Evolutionary conservation across 345 rosid genomes (phyloP).

Genomic region (Schrenkiella parvula): DNA sequence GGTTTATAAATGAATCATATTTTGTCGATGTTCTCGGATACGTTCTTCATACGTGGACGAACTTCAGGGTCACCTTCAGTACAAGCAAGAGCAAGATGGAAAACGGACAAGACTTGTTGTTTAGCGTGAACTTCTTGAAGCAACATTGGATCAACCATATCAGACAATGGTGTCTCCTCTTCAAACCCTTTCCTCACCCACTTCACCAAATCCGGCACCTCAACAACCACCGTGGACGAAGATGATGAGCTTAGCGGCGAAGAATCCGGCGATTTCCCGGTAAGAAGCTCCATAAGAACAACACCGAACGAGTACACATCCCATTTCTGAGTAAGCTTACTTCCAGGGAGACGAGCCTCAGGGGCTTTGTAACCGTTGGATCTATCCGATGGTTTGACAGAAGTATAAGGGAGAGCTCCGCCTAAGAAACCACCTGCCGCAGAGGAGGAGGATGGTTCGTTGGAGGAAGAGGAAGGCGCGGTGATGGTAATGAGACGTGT

Average conservation of each 20-base stretch:
- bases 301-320: slow-evolving; percentile 87
- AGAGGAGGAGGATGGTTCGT: slow-evolving; percentile 26
- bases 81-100: slow-evolving; percentile 87
- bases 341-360: slow-evolving; percentile 64
- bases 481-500: slow-evolving; percentile 73
- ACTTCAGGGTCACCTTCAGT: slow-evolving; percentile 80
- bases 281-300: slow-evolving; percentile 72
- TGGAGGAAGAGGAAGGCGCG: slow-evolving; percentile 38
- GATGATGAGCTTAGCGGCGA: slow-evolving; percentile 61
- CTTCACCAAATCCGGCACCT: slow-evolving; percentile 73
- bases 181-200: slow-evolving; percentile 95
- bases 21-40: slow-evolving; percentile 79
- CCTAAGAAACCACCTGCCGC: slow-evolving; percentile 74
- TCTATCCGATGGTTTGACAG: slow-evolving; percentile 48
- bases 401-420: slow-evolving; percentile 70
- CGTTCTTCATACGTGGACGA: slow-evolving; percentile 91
- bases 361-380: slow-evolving; percentile 77
- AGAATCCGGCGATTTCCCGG: slow-evolving; percentile 87
- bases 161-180: slow-evolving; percentile 75
- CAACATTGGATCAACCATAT: slow-evolving; percentile 84
- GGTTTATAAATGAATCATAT: slow-evolving; percentile 29
- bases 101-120: slow-evolving; percentile 79
- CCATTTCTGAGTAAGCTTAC: slow-evolving; percentile 78
- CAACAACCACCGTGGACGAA: slow-evolving; percentile 55
- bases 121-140: slow-evolving; percentile 92